Evolutionary conservation across 495 filamentous ascomycete species (phyloP), one percentile per base, ranked within the genome.

Genomic region (Podospora pseudopauciseta): DNA sequence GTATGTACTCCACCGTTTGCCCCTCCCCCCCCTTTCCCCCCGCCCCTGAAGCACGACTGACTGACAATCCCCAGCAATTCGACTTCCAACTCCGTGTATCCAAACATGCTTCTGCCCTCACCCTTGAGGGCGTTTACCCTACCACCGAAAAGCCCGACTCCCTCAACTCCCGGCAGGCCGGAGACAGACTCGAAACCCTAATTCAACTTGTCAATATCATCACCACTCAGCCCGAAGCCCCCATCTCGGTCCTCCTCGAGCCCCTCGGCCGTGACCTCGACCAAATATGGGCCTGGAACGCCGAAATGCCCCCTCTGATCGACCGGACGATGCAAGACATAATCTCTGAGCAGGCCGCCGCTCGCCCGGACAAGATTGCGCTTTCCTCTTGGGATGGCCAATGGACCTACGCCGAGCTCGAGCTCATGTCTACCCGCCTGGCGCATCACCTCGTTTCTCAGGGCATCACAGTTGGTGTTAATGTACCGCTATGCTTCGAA

Each of bases 321-420:
- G 71, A 74, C 55, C 64, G 66, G 27, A 80, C 77, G 57, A 80
- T 82, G 74, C 79, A 82, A 60, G 77, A 81, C 32, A 65, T 80
- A 65, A 77, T 82, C 62, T 73, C 71, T 19, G 71, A 75, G 16
- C 75, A 76, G 62, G 73, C 74, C 39, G 65, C 54, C 18, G 66
- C 65, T 34, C 64, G 68, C 32, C 79, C 80, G 0, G 63, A 66
- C 34, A 71, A 72, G 18, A 56, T 71, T 0, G 80, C 80, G n/a
- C 74, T 82, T 55, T 61, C 74, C 32, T 80, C 79, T 0, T 89
- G 88, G 87, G 88, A 91, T 77, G 88, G 87, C 19, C 77, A 66
- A 30, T 77, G 90, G 67, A 87, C 86, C 1, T 90, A 84, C 70
- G 67, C 68, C 23, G 81, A 90, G 60, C 74, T 90, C 39, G 82